A percentile compares a stretch with the other conserved stretches of the same genome.
These are phyloP conservation scores for Citrus reticulata DNA, from an alignment of 345 rosid species.

Conservation along the genomic window DNA sequence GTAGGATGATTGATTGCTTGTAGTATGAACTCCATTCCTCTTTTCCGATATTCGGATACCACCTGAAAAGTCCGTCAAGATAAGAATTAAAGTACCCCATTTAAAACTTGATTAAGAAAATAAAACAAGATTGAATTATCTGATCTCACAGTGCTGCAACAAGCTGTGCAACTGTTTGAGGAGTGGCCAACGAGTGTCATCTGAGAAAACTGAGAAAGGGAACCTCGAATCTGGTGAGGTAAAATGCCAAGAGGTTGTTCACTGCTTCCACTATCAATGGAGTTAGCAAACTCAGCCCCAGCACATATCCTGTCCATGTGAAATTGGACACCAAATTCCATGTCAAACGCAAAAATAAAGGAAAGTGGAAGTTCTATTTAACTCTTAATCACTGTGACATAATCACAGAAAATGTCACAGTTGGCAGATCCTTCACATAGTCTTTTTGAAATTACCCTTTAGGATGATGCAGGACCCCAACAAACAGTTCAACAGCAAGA, in stretches of 20 bases:
- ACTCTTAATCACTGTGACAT: background rate
- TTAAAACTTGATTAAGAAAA: background rate
- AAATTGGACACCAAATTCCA: constrained; percentile 3
- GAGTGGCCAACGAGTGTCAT: constrained; percentile 78
- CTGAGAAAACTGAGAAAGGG: constrained; percentile 76
- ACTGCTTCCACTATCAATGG: constrained; percentile 31
- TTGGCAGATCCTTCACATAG: background rate
- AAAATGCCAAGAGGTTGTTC: constrained; percentile 85
- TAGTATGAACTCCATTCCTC: constrained; percentile 67
- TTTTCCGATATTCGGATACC: constrained; percentile 59
- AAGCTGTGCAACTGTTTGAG: constrained; percentile 88
- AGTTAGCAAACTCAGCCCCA: constrained; percentile 53
- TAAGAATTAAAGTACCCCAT: background rate
- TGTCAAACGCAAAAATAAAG: background rate
- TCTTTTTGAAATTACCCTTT: constrained; percentile 48
- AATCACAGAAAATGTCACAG: constrained; percentile 3
- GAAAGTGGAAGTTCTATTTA: background rate
- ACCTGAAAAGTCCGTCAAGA: constrained; percentile 42
- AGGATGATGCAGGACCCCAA: constrained; percentile 83
- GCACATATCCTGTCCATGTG: constrained; percentile 53
- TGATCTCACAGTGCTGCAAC: constrained; percentile 68
- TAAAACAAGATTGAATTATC: background rate
- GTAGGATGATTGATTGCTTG: constrained; percentile 94
- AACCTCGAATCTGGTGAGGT: constrained; percentile 94
- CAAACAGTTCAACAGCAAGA: constrained; percentile 83